Evolutionary conservation across 2,329 filamentous ascomycete species (phyloP).

Genomic region (Alternaria hordeiaustralica): DNA sequence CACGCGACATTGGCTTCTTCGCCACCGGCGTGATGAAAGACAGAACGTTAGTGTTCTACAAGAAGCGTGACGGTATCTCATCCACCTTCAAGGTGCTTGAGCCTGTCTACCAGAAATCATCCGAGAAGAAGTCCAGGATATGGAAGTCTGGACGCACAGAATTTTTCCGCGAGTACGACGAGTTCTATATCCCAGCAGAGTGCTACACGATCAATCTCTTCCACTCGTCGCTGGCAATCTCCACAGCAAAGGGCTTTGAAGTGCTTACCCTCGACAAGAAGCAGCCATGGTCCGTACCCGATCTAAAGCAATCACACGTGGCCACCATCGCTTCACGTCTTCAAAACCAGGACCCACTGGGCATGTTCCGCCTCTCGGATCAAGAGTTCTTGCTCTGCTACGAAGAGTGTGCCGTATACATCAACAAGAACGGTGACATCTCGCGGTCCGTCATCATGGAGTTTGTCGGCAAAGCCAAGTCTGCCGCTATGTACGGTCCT

Average conservation of each 20-base stretch:
- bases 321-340: constrained; percentile 86
- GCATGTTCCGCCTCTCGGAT: constrained; percentile 92
- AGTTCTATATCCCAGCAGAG: constrained; percentile 97
- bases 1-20: constrained; percentile 95
- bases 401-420: constrained; percentile 94
- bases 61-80: constrained; percentile 89
- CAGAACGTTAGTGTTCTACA: constrained; percentile 92
- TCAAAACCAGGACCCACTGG: constrained; percentile 80
- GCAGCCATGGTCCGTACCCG: constrained; percentile 90
- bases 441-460: constrained; percentile 96
- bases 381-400: constrained; percentile 86
- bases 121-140: constrained; percentile 78
- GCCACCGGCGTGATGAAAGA: constrained; percentile 97
- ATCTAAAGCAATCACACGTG: constrained; percentile 78
- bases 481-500: constrained; percentile 86
- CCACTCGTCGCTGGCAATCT: constrained; percentile 90
- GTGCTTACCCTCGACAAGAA: constrained; percentile 98
- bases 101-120: constrained; percentile 90
- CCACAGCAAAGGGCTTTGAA: constrained; percentile 91
- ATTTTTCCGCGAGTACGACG: constrained; percentile 97
- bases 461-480: constrained; percentile 91
- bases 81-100: constrained; percentile 97
- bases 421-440: constrained; percentile 97
- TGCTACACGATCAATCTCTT: constrained; percentile 96
- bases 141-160: constrained; percentile 80